phyloP scores from a whole-genome alignment of 2,329 filamentous ascomycete genomes.

The Fusarium sp. region DNA sequence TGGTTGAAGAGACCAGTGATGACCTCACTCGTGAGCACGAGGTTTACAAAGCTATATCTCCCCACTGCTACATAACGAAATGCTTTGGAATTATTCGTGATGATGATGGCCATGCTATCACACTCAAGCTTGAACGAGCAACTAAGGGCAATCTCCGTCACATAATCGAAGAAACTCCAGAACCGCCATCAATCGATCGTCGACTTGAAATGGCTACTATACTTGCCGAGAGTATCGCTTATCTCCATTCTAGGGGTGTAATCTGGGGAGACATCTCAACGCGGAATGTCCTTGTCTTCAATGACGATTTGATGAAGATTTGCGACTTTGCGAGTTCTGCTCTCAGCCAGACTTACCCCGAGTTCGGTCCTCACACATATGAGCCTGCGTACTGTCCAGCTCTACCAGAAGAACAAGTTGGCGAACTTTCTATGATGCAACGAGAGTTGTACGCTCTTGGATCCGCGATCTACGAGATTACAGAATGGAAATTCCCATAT shows the following conservation, averaged over 20 bases:
- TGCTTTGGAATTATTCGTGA: neutral
- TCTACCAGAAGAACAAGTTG: neutral
- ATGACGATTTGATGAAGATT: neutral
- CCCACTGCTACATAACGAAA: neutral
- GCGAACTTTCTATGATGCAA: neutral
- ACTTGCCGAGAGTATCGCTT: fast-evolving
- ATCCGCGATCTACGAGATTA: neutral
- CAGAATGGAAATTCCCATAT: neutral
- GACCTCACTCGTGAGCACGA: neutral
- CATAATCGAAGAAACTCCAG: neutral
- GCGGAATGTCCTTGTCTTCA: neutral
- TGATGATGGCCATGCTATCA: neutral
- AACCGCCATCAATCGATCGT: neutral
- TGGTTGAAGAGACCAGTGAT: neutral
- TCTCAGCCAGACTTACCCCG: neutral
- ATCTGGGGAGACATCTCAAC: neutral
- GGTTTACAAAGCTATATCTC: neutral
- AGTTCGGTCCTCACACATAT: neutral
- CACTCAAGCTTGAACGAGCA: neutral
- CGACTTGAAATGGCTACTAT: neutral
- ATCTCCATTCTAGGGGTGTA: neutral
- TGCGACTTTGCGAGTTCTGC: neutral
- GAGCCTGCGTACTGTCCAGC: neutral
- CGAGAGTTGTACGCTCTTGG: neutral
- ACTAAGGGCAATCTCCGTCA: neutral